These are phyloP conservation scores for Botrytis aclada DNA, from an alignment of 2,329 filamentous ascomycete genomes.

Conservation along the genomic window DNA sequence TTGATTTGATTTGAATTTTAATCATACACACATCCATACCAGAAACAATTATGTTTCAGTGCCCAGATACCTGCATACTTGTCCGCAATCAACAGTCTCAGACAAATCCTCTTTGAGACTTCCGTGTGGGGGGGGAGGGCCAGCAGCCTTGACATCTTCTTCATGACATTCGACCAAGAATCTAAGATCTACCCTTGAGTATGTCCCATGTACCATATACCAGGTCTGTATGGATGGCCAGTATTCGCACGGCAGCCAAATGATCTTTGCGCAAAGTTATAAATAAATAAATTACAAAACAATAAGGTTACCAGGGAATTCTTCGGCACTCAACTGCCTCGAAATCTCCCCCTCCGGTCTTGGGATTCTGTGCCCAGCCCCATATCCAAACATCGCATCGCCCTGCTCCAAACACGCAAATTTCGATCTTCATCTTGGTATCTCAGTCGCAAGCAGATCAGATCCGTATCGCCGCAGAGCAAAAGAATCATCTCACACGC, in stretches of 20 bases:
- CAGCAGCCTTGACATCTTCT: conserved; percentile 2
- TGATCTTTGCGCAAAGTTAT: neutral
- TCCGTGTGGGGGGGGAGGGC: neutral
- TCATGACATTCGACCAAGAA: neutral
- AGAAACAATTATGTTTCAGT: neutral
- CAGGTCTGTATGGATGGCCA: neutral
- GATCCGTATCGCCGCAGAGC: neutral
- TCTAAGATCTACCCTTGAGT: neutral
- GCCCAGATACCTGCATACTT: neutral
- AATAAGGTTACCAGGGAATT: neutral
- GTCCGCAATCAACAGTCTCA: conserved; percentile 4
- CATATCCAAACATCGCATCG: neutral
- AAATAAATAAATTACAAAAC: neutral
- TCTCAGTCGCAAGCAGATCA: neutral
- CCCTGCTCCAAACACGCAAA: neutral
- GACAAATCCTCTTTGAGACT: neutral
- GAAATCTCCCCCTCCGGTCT: neutral
- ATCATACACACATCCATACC: too few species aligned
- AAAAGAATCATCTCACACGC: neutral
- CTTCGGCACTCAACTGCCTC: conserved; percentile 9
- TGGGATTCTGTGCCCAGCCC: neutral
- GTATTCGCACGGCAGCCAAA: neutral
- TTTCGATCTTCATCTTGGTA: neutral
- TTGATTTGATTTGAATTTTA: neutral
- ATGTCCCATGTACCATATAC: neutral